phyloP scores from a whole-genome alignment of 169 alveolate species.

The Perkinsus olseni region DNA sequence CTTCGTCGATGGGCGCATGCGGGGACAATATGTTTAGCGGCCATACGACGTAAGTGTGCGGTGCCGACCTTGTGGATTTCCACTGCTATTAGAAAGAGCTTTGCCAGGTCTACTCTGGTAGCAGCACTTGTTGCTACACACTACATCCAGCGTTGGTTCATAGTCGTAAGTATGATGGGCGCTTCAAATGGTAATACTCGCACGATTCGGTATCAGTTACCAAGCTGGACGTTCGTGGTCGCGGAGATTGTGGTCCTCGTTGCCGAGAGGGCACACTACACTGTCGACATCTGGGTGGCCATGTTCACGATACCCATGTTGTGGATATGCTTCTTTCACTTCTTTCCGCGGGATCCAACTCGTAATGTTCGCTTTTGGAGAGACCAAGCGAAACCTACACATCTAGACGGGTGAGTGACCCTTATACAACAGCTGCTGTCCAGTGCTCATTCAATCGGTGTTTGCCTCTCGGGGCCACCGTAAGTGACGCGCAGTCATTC shows the following conservation, averaged over 20 bases:
- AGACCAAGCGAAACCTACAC: neutral
- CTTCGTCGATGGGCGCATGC: too few relatives aligned
- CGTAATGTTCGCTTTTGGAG: neutral
- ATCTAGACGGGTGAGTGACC: neutral
- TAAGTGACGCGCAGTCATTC: too few relatives aligned
- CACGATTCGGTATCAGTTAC: neutral
- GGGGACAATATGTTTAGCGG: neutral
- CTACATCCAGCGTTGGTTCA: neutral
- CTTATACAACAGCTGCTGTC: too few relatives aligned
- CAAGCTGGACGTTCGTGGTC: neutral
- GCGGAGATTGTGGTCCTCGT: neutral
- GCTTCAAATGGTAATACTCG: neutral
- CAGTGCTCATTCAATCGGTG: too few relatives aligned
- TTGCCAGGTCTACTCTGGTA: neutral
- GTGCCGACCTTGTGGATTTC: too few relatives aligned
- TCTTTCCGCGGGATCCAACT: neutral
- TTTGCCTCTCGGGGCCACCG: too few relatives aligned
- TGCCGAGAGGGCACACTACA: neutral
- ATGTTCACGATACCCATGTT: neutral
- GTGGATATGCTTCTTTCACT: neutral
- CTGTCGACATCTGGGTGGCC: neutral
- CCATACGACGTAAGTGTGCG: neutral
- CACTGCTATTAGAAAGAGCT: too few relatives aligned
- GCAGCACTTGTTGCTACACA: neutral
- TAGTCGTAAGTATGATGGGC: neutral